Evolutionary conservation across 2,329 filamentous ascomycete species (phyloP), one percentile per base, ranked within the genome.

Genomic region (Cordyceps fumosorosea): DNA sequence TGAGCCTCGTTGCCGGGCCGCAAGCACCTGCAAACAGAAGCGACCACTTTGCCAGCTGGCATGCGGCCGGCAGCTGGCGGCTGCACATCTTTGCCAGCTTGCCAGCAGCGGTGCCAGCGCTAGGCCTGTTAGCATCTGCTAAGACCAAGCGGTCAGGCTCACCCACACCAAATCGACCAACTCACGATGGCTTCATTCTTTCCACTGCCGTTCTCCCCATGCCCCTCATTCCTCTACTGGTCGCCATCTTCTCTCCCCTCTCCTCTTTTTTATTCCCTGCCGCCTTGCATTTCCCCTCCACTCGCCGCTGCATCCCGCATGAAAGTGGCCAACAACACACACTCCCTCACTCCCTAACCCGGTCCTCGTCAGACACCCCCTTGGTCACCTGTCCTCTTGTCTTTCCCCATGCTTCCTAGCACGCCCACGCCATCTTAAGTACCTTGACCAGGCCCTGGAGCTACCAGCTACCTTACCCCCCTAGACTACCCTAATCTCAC

Each of bases 111-210:
- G 47, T 42, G 42, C 42, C 47, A 45, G 55, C 24, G 55, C 55
- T 45, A 44, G 37, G 44, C 22, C 40, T 55, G 24, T 14, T 29
- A 6, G 42, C 51, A 20, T 37, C 11, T 37, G 12, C 47, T 34
- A 16, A 18, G 48, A 60, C 50, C 32, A 60, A 54, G 57, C 57
- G 57, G 50, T 60, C 57, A 53, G 57, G 26, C 34, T 37, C 57
- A 47, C n/a, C 24, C 57, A 44, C 32, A 58, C 56, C 29, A 37
- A 22, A n/a, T 10, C 26, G 16, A 32, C 29, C 22, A 44, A 47
- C 44, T 62, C 60, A 62, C 60, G 60, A 62, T 62, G 60, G 34
- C 60, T 56, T 62, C 60, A 62, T 22, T 42, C 53, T 32, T 56
- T 51, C n/a, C 40, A 24, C 48, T 54, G n/a, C 20, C 20, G 24